Evolutionary conservation across 257 asterid species (phyloP).

Genomic region (Parsonsia alboflavescens): DNA sequence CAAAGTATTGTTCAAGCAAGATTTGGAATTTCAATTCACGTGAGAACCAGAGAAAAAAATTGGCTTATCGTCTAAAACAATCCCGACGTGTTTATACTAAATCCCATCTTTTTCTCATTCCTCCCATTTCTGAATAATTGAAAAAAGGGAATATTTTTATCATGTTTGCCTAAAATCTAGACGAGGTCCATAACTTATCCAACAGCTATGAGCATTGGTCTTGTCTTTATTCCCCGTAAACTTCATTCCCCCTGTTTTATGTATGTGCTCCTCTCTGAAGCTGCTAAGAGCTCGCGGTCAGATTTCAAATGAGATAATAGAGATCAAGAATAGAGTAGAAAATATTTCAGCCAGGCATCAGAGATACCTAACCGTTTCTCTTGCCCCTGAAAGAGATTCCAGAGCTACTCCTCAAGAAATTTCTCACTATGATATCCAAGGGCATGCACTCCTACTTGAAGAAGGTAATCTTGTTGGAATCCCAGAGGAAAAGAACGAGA

Average conservation of each 20-base stretch:
- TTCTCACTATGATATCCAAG: not conserved
- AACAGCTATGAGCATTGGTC: no score
- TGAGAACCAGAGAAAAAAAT: no score
- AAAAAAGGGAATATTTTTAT: no score
- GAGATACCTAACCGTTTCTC: constrained; percentile 11
- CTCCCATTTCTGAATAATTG: no score
- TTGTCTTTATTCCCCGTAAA: no score
- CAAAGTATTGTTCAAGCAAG: no score
- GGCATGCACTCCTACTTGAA: not conserved
- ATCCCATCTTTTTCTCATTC: no score
- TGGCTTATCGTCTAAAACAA: no score
- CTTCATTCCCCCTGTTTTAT: not conserved
- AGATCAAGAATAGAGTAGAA: constrained; percentile 8
- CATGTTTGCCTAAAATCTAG: no score
- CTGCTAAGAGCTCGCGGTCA: not conserved
- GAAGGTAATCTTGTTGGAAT: constrained; percentile 9
- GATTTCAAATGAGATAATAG: constrained; percentile 6
- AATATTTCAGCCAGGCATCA: constrained; percentile 6
- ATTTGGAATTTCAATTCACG: no score
- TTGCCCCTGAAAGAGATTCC: not conserved
- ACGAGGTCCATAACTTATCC: no score
- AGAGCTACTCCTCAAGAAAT: not conserved
- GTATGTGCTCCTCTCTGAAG: not conserved
- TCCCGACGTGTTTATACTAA: no score
- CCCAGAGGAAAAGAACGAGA: not conserved